Evolutionary conservation across 2,329 filamentous ascomycete species (phyloP).

Genomic region (Cladophialophora carrionii): DNA sequence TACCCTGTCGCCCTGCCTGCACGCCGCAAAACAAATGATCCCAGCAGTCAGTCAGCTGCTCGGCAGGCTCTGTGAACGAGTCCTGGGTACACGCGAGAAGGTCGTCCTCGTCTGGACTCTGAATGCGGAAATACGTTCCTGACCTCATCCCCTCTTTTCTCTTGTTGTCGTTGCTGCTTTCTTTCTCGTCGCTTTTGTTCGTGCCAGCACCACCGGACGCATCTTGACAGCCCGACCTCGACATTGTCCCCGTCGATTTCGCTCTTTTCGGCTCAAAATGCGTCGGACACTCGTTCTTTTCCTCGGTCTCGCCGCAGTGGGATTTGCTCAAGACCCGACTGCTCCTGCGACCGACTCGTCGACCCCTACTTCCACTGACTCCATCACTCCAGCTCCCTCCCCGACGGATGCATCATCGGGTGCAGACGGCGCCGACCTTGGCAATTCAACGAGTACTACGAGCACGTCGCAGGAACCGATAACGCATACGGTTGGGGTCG

Average conservation of each 20-base stretch:
- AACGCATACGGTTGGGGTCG: conserved; percentile 35
- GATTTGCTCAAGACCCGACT: conserved; percentile 19
- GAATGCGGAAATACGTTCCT: not conserved
- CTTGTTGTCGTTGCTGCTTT: not conserved
- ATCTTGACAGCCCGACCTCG: conserved; percentile 8
- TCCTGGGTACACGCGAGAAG: not conserved
- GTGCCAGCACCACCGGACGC: not conserved
- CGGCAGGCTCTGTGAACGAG: not conserved
- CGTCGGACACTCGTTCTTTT: conserved; percentile 16
- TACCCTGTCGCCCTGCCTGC: not conserved
- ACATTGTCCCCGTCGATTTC: conserved; percentile 13
- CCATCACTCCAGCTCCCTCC: conserved; percentile 3
- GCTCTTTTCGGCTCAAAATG: conserved; percentile 16
- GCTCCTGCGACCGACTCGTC: conserved; percentile 13
- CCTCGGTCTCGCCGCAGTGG: conserved; percentile 22
- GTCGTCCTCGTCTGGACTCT: not conserved
- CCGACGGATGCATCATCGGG: conserved; percentile 1
- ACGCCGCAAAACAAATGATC: not conserved
- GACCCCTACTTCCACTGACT: conserved; percentile 9
- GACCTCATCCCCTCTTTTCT: conserved; percentile 3
- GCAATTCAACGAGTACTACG: conserved; percentile 19
- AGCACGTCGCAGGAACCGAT: conserved; percentile 28
- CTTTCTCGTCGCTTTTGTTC: not conserved
- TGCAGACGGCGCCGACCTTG: conserved; percentile 6
- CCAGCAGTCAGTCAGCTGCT: not conserved